These are phyloP conservation scores for Colletotrichum acutatum DNA, from an alignment of 2,329 filamentous ascomycete genomes.

Conservation along the genomic window DNA sequence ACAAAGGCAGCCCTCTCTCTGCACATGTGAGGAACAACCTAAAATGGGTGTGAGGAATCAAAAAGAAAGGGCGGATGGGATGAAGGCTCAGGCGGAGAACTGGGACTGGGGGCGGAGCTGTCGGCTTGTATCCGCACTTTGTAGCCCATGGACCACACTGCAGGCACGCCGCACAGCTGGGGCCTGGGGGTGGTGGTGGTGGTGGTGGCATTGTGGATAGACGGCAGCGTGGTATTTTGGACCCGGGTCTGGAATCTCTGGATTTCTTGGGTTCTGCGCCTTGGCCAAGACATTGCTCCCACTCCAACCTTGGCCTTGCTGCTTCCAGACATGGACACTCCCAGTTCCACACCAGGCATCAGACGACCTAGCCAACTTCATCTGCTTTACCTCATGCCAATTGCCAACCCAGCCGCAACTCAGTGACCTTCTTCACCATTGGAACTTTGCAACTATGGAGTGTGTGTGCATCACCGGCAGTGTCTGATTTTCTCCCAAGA, in stretches of 20 bases:
- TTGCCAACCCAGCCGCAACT: no score
- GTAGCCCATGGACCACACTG: background rate
- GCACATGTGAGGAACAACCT: no score
- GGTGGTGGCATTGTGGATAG: background rate
- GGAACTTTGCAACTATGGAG: background rate
- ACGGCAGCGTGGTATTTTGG: slow-evolving; percentile 20
- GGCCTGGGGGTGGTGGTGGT: no score
- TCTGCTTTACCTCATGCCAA: background rate
- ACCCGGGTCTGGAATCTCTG: slow-evolving; percentile 27
- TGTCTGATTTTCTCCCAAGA: background rate
- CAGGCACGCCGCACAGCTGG: background rate
- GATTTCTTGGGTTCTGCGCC: background rate
- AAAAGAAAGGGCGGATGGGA: background rate
- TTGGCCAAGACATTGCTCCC: background rate
- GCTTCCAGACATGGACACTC: background rate
- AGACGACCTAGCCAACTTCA: background rate
- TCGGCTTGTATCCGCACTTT: background rate
- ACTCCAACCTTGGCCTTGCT: background rate
- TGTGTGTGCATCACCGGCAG: background rate
- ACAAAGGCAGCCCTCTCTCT: no score
- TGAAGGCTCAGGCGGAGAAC: background rate
- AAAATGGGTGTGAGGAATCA: background rate
- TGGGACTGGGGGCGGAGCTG: background rate
- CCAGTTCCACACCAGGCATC: background rate
- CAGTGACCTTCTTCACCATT: background rate